Conservation (phyloP, 2,329 filamentous ascomycete genomes). For the Colletotrichum eremochloae region DNA sequence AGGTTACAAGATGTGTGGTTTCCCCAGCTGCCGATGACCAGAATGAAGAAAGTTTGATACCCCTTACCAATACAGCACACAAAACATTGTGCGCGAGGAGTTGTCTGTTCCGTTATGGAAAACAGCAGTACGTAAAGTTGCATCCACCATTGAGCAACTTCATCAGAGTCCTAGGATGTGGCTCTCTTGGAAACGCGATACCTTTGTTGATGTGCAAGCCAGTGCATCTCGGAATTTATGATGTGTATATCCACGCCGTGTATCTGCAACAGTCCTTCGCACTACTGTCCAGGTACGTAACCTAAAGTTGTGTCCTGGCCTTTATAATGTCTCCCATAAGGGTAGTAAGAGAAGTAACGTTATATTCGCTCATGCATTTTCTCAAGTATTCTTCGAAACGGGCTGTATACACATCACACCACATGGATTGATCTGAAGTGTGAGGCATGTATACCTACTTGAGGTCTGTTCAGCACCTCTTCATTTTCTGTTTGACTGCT, state of each 20-base stretch:
- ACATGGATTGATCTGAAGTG: background rate
- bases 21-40: background rate
- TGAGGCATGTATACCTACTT: background rate
- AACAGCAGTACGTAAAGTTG: no score
- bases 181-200: no score
- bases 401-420: background rate
- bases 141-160: background rate
- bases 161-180: background rate
- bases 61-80: background rate
- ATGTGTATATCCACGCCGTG: no score
- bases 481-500: no score
- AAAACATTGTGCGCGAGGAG: background rate
- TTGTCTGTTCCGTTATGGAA: background rate
- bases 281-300: background rate
- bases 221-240: background rate
- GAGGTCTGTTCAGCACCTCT: background rate
- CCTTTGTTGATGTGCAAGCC: background rate
- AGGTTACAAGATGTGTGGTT: background rate
- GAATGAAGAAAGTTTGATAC: constrained; percentile 16
- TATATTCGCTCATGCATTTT: background rate
- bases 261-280: background rate
- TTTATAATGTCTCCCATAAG: background rate
- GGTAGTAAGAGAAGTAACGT: background rate
- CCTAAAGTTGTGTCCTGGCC: background rate
- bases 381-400: background rate